phyloP scores from a whole-genome alignment of 2,329 filamentous ascomycete genomes.

The Curvularia spicifera region DNA sequence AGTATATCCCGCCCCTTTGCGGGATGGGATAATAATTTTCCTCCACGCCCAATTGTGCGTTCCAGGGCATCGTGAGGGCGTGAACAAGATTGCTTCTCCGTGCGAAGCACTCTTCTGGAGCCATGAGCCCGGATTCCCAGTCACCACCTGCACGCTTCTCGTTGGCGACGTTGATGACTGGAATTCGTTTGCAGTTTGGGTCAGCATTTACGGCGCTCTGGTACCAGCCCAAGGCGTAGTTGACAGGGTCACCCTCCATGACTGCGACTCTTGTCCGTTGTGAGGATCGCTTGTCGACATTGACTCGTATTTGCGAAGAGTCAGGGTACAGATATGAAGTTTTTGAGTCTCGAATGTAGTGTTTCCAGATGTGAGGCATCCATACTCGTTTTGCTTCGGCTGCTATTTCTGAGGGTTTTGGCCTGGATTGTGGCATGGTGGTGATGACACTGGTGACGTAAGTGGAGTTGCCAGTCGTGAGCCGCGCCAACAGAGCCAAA shows the following conservation, averaged over 20 bases:
- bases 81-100: constrained; percentile 76
- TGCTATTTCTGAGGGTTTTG: constrained; percentile 72
- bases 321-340: constrained; percentile 65
- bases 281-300: constrained; percentile 54
- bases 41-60: constrained; percentile 40
- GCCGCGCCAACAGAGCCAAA: constrained; percentile 2
- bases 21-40: constrained; percentile 73
- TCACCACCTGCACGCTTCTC: constrained; percentile 79
- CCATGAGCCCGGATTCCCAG: constrained; percentile 72
- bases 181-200: constrained; percentile 54
- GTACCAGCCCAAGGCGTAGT: constrained; percentile 66
- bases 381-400: constrained; percentile 74
- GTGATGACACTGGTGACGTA: constrained; percentile 3
- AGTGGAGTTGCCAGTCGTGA: constrained; percentile 9
- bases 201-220: constrained; percentile 42
- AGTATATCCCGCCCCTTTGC: constrained; percentile 72
- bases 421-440: constrained; percentile 64
- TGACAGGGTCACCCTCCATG: constrained; percentile 55
- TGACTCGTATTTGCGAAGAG: constrained; percentile 49
- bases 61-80: constrained; percentile 67
- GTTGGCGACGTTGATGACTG: constrained; percentile 76
- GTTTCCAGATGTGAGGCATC: constrained; percentile 67
- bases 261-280: constrained; percentile 53
- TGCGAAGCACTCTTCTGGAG: constrained; percentile 75
- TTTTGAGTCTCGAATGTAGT: constrained; percentile 61